Evolutionary conservation across 495 filamentous ascomycete species (phyloP), one percentile per base, ranked within the genome.

Genomic region (Penicilliopsis zonata): DNA sequence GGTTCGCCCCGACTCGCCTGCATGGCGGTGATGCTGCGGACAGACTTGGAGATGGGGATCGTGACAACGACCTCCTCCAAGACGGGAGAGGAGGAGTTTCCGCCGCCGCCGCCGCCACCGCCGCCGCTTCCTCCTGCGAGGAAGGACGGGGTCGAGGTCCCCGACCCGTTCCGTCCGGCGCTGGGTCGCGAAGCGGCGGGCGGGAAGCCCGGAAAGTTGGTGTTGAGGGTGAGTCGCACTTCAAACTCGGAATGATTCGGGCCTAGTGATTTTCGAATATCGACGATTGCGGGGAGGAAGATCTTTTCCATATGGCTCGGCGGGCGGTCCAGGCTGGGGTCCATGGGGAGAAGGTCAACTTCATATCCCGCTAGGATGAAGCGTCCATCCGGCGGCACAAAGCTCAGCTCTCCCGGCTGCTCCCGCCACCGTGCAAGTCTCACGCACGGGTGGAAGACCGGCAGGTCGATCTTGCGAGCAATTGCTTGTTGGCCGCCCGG

Each of bases 371-470:
- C 86, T 6, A 98, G 68, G 9, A 90, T 82, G 49, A 96, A 98
- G n/a, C 82, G 70, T 13, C 90, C 90, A 50, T 99, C 90, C 1
- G 90, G 90, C 7, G 90, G 90, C 13, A 99, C 73, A 49, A 96
- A 99, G 51, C 82, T 88, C 12, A 99, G 67, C 41, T 93, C 80
- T 1, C 90, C 90, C 0, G 90, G 86, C 22, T 70, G 70, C 35
- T 93, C 85, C 34, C 76, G 71, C 90, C 90, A 99, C 22, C 74
- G 63, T 13, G 75, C 78, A 13, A 96, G 58, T 12, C 92, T 68
- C 6, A 99, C 90, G 50, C 86, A 96, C 1, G 90, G 90, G 47
- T 99, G 90, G 48, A 99, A 99, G 0, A 94, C 86, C 0, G 88
- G 88, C n/a, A 94, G 57, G 36, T 86, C 76, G 34, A 96, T 69